Evolutionary conservation across 2,329 filamentous ascomycete species (phyloP).

Genomic region (Penicillium sp.): DNA sequence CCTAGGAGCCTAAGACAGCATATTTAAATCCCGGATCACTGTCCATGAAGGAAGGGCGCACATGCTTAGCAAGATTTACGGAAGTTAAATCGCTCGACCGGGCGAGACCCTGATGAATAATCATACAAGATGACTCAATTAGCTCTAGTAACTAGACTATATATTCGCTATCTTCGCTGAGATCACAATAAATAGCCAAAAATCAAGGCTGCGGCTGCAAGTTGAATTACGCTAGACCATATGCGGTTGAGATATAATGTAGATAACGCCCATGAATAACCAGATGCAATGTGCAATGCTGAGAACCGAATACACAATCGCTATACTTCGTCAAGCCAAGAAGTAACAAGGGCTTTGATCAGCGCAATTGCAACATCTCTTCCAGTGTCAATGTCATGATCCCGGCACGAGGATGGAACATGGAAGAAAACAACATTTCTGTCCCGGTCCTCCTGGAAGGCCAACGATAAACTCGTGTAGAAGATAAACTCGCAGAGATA

Average conservation of each 20-base stretch:
- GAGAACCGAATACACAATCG: background rate
- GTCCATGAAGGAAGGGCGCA: background rate
- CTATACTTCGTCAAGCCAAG: constrained; percentile 40
- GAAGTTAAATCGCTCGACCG: background rate
- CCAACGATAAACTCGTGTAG: constrained; percentile 66
- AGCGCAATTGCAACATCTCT: constrained; percentile 47
- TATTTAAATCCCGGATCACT: background rate
- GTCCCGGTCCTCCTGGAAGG: constrained; percentile 35
- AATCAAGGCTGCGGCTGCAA: background rate
- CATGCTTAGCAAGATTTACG: background rate
- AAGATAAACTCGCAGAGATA: constrained; percentile 83
- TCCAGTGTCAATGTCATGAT: constrained; percentile 49
- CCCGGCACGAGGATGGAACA: constrained; percentile 66
- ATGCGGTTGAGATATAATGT: background rate
- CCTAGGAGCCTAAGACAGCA: background rate
- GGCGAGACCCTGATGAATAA: background rate
- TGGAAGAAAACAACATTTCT: constrained; percentile 71
- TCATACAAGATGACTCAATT: background rate
- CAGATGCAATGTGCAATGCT: background rate
- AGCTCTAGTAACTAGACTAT: background rate
- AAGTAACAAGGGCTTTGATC: constrained; percentile 48
- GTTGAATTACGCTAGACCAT: background rate
- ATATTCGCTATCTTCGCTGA: background rate
- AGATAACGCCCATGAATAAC: background rate
- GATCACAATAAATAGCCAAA: background rate